Evolutionary conservation across 345 rosid genomes (phyloP), one percentile per base, ranked within the genome.

Genomic region (Lumnitzera littorea): DNA sequence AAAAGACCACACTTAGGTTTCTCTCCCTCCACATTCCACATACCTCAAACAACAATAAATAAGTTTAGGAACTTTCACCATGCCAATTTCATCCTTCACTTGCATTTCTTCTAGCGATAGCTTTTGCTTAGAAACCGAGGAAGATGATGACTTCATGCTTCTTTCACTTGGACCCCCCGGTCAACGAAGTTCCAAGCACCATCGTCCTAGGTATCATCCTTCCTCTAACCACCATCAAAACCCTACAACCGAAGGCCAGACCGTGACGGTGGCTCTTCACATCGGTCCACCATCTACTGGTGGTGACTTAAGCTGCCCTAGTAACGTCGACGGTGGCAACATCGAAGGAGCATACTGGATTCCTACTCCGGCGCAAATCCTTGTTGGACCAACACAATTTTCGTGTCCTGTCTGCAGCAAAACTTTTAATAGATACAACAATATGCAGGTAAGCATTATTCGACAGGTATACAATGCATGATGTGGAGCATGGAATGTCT

Each of bases 361-460:
- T 62, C 97, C 96, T 61, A 76, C 97, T 1, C 86, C 91, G 7
- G 83, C 89, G 6, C 89, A 91, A 81, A 86, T 88, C 70, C 91
- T 91, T 47, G 94, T 82, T 24, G 97, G 97, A n/a, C 96, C 97
- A 3, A 78, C 96, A 43, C 97, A 88, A 80, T 91, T 88, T 82
- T 78, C 97, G 74, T 91, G 97, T 72, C 47, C 88, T 62, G 91
- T 91, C 75, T 91, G 97, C 81, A 72, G 72, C 73, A 91, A 84
- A 67, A 82, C 91, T 27, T 91, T 91, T 82, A 91, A 86, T 67
- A 71, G 97, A 72, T 88, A 79, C 85, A 91, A 91, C 69, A 91
- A 91, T 70, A 88, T 91, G 97, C 97, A 91, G 96, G 97, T 85
- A 55, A 12, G 13, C 41, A 16, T 48, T 16, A 46, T 15, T 31